A percentile compares a stretch with the other conserved stretches of the same genome.
Evolutionary conservation across 208 protist species (phyloP).

Genomic region (Novymonas esmeraldas): DNA sequence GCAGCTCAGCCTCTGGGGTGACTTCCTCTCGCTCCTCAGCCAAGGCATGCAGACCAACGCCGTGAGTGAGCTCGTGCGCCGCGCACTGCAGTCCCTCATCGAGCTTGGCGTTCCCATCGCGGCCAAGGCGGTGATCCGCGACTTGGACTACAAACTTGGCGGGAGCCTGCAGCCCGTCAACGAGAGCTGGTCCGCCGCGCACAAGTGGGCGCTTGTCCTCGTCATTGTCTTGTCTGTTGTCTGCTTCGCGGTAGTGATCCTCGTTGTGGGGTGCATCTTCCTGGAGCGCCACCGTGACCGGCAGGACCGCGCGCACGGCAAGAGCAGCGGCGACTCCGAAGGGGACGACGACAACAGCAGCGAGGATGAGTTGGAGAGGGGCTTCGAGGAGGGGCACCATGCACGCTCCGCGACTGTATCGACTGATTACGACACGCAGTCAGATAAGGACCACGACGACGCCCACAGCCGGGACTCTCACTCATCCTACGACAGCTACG

Average conservation of each 20-base stretch:
- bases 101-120: conserved; percentile 18
- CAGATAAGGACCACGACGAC: not conserved
- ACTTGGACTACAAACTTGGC: conserved; percentile 20
- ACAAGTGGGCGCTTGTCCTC: conserved; percentile 27
- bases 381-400: too few relatives aligned
- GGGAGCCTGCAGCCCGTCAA: conserved; percentile 15
- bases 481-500: not conserved
- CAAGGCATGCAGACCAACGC: not conserved
- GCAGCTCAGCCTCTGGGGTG: too few relatives aligned
- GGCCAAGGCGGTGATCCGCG: conserved; percentile 5
- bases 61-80: not conserved
- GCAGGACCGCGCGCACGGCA: not conserved
- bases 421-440: too few relatives aligned
- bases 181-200: conserved; percentile 13
- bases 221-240: conserved; percentile 30
- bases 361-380: too few relatives aligned
- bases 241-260: conserved; percentile 8
- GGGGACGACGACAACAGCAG: too few relatives aligned
- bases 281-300: conserved; percentile 10
- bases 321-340: not conserved
- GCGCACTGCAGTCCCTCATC: conserved; percentile 8
- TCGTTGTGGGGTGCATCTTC: conserved; percentile 24
- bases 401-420: too few relatives aligned
- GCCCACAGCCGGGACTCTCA: too few relatives aligned
- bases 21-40: not conserved